These are phyloP conservation scores for Linnemannia exigua DNA, from an alignment of 192 early-diverging fungal species.

Conservation along the genomic window DNA sequence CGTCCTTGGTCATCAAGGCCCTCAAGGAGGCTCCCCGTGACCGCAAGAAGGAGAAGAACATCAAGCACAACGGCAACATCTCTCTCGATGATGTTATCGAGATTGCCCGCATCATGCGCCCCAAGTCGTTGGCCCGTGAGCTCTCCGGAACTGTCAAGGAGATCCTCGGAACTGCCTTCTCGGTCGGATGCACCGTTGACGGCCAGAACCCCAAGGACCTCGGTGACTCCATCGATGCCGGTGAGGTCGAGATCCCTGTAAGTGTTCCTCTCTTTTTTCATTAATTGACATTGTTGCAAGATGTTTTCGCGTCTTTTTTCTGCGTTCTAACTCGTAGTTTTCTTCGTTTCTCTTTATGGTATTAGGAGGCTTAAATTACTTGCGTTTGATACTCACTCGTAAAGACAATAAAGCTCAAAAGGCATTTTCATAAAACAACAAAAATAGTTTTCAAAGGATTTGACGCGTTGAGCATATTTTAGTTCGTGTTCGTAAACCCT, in stretches of 20 bases:
- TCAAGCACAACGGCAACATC: conserved; percentile 98
- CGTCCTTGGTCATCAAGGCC: conserved; percentile 96
- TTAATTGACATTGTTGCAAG: not conserved
- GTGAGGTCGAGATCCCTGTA: conserved; percentile 74
- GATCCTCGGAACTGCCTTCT: conserved; percentile 96
- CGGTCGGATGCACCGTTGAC: conserved; percentile 98
- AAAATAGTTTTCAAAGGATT: no score
- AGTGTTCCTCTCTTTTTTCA: conserved; percentile 12
- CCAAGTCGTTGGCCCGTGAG: conserved; percentile 96
- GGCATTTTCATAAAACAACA: not conserved
- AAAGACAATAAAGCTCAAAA: not conserved
- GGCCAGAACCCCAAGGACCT: conserved; percentile 92
- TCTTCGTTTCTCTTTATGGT: conserved; percentile 7
- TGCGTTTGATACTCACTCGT: not conserved
- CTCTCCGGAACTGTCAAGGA: conserved; percentile 96
- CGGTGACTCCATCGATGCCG: conserved; percentile 83
- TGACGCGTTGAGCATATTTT: no score
- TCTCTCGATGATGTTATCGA: conserved; percentile 94
- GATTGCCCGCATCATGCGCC: conserved; percentile 95
- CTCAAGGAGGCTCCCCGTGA: conserved; percentile 98
- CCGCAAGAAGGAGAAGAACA: conserved; percentile 99
- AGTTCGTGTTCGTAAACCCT: no score
- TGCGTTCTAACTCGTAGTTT: not conserved
- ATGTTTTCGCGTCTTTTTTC: not conserved
- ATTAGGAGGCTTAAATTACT: conserved; percentile 36